These are phyloP conservation scores for Corymbia maculata DNA, from an alignment of 345 rosid genomes.

Conservation along the genomic window DNA sequence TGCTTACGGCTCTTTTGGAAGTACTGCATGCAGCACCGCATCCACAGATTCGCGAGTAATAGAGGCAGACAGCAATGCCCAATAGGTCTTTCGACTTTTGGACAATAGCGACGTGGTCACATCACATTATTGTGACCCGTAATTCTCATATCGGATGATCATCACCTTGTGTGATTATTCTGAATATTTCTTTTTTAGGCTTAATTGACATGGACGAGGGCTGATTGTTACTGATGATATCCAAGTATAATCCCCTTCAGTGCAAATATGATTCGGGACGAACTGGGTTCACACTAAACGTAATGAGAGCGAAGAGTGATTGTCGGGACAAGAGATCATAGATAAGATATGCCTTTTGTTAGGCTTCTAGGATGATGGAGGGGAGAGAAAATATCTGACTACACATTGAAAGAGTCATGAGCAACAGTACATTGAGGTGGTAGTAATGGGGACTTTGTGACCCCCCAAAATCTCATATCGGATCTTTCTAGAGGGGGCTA, in stretches of 20 bases:
- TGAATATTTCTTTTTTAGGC: background rate
- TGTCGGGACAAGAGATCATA: background rate
- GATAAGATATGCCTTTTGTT: background rate
- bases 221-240: accelerated
- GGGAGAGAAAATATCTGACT: background rate
- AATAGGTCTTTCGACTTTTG: background rate
- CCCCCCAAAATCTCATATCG: background rate
- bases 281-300: background rate
- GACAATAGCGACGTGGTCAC: background rate
- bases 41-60: background rate
- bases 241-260: accelerated
- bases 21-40: background rate
- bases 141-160: background rate
- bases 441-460: background rate
- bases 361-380: accelerated
- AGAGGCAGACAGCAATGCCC: background rate
- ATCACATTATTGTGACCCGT: background rate
- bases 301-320: background rate
- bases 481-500: background rate
- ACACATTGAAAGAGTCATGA: background rate
- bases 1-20: background rate
- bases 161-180: background rate
- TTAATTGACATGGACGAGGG: background rate
- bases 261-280: background rate
- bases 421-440: background rate